These are phyloP conservation scores for Kandelia obovata DNA, from an alignment of 345 rosid species.

Conservation along the genomic window DNA sequence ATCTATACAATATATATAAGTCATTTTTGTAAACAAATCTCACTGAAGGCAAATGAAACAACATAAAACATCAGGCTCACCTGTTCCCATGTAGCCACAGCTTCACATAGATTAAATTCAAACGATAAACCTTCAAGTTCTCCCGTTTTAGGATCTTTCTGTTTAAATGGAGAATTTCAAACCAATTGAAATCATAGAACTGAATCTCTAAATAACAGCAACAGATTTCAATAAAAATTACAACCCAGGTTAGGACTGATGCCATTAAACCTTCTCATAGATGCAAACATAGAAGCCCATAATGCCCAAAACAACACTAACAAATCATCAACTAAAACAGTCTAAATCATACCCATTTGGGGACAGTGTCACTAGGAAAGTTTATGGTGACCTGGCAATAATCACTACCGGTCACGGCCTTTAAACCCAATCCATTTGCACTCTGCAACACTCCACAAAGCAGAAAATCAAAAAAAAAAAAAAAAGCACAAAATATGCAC, in stretches of 20 bases:
- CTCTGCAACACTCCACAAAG: constrained; percentile 43
- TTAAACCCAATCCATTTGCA: constrained; percentile 86
- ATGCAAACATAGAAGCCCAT: background rate
- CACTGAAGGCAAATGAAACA: background rate
- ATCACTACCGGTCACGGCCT: constrained; percentile 56
- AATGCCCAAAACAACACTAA: background rate
- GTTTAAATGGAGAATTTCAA: constrained; percentile 18
- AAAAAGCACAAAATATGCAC: background rate
- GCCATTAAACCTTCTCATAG: too few relatives aligned
- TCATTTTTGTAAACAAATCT: too few relatives aligned
- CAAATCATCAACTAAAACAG: background rate
- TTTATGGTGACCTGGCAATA: constrained; percentile 57
- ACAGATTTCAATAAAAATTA: background rate
- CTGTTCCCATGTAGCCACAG: constrained; percentile 94
- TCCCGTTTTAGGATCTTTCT: constrained; percentile 90
- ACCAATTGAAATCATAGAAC: background rate
- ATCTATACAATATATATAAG: too few relatives aligned
- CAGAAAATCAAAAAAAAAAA: background rate
- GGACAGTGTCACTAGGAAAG: constrained; percentile 68
- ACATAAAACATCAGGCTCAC: constrained; percentile 24
- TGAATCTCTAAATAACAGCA: background rate
- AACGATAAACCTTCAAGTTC: constrained; percentile 74
- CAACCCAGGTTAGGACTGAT: background rate
- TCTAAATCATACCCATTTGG: constrained; percentile 70
- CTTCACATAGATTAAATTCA: constrained; percentile 84